A percentile compares a stretch with the other conserved stretches of the same genome.
Conservation (phyloP, 73 alveolate genomes). For the Blepharisma stoltei region DNA sequence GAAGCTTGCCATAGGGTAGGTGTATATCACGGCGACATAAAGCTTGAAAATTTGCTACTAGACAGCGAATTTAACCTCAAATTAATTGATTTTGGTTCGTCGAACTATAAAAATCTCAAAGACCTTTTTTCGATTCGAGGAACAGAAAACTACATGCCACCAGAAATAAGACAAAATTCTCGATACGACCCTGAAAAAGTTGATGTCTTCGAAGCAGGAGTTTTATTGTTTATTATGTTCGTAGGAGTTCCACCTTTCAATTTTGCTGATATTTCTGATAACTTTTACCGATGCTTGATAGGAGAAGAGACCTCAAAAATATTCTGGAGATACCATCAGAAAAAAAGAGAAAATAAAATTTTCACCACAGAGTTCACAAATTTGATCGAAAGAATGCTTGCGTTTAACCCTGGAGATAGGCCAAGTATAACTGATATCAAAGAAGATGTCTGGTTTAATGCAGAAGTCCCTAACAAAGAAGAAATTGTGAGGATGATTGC, state of each 20-base stretch:
- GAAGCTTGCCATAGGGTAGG: slow-evolving; percentile 65
- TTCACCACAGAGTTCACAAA: slow-evolving; percentile 27
- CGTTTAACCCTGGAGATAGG: slow-evolving; percentile 3
- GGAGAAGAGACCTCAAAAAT: slow-evolving; percentile 47
- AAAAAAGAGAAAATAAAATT: slow-evolving; percentile 43
- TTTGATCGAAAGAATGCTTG: neutral
- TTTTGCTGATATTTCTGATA: slow-evolving; percentile 48
- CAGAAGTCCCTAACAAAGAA: too few relatives aligned
- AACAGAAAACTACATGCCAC: slow-evolving; percentile 63
- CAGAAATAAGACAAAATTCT: slow-evolving; percentile 42
- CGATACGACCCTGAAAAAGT: slow-evolving; percentile 38
- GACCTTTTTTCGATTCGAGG: slow-evolving; percentile 50
- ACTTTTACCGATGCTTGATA: slow-evolving; percentile 37
- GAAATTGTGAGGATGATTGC: too few relatives aligned
- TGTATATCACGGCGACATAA: slow-evolving; percentile 76
- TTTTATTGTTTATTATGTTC: slow-evolving; percentile 55
- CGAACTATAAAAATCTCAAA: slow-evolving; percentile 47
- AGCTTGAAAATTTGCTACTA: slow-evolving; percentile 78
- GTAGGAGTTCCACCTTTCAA: slow-evolving; percentile 67
- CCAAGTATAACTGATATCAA: neutral
- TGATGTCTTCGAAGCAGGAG: slow-evolving; percentile 56
- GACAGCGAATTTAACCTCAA: slow-evolving; percentile 58
- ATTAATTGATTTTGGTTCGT: slow-evolving; percentile 79
- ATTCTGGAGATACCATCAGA: slow-evolving; percentile 59
- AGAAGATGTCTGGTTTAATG: too few relatives aligned